Base-by-base conservation (phyloP, 2,329 filamentous ascomycete species). In the Fusarium incarnatum region DNA sequence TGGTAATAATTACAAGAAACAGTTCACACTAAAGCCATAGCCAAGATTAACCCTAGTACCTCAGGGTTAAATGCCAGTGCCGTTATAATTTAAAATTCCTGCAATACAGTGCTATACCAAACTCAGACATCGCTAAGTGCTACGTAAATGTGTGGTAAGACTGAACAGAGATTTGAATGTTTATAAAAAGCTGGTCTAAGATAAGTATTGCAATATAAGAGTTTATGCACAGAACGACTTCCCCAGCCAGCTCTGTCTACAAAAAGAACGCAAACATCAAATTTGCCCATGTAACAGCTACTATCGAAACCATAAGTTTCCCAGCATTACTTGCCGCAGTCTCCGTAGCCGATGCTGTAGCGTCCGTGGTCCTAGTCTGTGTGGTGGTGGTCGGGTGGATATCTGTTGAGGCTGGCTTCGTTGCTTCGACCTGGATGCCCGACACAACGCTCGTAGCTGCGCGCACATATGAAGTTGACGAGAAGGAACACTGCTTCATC, bases 361-460 rank as follows among this genome's bases (percentile, higher is more conserved):
- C 20, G 3, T 34, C 32, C 1, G 27, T 34, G 2, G 34, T 23
- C 0, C 18, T 49, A 3, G 40, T 11, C 4, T 25, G 8, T 2
- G 53, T 34, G 0, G 34, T 23, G 2, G 55, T 32, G 6, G 40
- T 11, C 2, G 20, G 6, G 2, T 25, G 22, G 6, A 37, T 27
- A 1, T 41, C 44, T 27, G 58, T 50, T 7, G 58, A 34, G 16
- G 55, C 58, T 6, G 58, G 58, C 34, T 49, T 49, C 0, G 58
- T 60, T 5, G 58, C 58, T 10, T 60, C 20, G 2, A 60, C 58
- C 8, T 48, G 22, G 12, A 60, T 42, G 5, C 32, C 58, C 3
- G 58, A 60, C 9, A 60, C 22, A 13, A 60, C 34, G n/a, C 54
- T 59, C 3, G 58, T 60, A 3, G 54, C 54, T 20, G 55, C 54